Percentiles rank a stretch among this genome's conserved stretches.
Conservation (phyloP, 352 stramenopile species). For the Pythium insidiosum region DNA sequence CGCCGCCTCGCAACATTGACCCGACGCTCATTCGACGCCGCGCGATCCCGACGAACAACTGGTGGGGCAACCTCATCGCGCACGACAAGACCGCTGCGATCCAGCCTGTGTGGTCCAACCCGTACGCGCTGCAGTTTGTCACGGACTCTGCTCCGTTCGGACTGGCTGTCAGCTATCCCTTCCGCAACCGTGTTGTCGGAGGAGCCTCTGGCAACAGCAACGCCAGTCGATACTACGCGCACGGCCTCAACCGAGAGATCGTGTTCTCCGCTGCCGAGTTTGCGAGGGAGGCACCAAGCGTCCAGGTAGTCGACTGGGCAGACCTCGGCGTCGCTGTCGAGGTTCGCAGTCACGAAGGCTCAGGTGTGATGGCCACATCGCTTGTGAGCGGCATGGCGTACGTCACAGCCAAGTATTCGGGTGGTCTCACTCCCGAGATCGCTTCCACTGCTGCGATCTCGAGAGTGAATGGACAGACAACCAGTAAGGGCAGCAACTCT, state of each 20-base stretch:
- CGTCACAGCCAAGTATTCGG: slow-evolving; percentile 47
- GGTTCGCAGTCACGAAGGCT: slow-evolving; percentile 11
- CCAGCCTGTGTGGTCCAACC: slow-evolving; percentile 56
- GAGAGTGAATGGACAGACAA: slow-evolving; percentile 36
- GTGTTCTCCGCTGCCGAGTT: slow-evolving; percentile 55
- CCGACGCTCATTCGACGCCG: slow-evolving; percentile 20
- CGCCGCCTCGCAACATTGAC: slow-evolving; percentile 50
- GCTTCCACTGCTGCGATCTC: slow-evolving; percentile 36
- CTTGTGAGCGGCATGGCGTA: slow-evolving; percentile 73
- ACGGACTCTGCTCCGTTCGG: slow-evolving; percentile 23
- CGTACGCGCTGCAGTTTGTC: slow-evolving; percentile 46
- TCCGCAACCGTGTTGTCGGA: slow-evolving; percentile 57
- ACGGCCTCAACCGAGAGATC: slow-evolving; percentile 53
- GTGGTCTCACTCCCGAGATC: slow-evolving; percentile 42
- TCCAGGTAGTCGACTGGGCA: slow-evolving; percentile 51
- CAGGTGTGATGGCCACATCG: slow-evolving; percentile 25
- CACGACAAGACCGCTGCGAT: slow-evolving; percentile 44
- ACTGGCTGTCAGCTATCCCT: slow-evolving; percentile 56
- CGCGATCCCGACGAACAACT: slow-evolving; percentile 73
- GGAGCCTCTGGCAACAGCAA: slow-evolving; percentile 21
- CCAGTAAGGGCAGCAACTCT: slow-evolving; percentile 16
- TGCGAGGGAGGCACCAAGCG: slow-evolving; percentile 19
- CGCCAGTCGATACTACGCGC: slow-evolving; percentile 48
- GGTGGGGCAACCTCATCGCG: slow-evolving; percentile 79
- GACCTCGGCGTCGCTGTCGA: slow-evolving; percentile 51